These are phyloP conservation scores for Balamuthia mandrillaris DNA, from an alignment of 208 protist genomes.

Conservation along the genomic window DNA sequence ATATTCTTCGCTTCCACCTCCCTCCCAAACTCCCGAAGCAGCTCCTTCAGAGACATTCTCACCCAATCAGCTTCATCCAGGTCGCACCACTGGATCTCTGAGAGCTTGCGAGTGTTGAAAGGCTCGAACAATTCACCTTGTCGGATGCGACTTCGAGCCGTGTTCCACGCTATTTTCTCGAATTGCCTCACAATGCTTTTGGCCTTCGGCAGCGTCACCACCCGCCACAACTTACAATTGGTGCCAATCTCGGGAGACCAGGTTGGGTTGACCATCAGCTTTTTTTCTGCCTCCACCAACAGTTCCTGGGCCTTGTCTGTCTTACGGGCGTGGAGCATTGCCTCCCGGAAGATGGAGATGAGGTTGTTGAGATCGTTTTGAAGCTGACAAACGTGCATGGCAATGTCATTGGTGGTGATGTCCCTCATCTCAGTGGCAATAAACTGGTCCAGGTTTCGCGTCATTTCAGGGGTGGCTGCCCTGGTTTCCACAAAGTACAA, in stretches of 20 bases:
- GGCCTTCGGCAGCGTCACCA: not conserved
- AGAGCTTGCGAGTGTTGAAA: not conserved
- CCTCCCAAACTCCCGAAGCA: not conserved
- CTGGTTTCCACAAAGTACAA: not conserved
- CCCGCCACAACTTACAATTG: too few relatives aligned
- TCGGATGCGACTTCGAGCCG: not conserved
- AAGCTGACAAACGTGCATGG: not conserved
- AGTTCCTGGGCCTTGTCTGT: not conserved
- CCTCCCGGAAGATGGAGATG: not conserved
- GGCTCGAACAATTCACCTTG: not conserved
- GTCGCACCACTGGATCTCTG: not conserved
- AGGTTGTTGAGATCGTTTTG: not conserved
- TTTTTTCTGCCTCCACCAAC: too few relatives aligned
- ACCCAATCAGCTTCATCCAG: not conserved
- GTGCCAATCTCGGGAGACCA: too few relatives aligned
- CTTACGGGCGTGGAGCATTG: not conserved
- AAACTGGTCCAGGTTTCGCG: not conserved
- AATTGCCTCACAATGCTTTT: not conserved
- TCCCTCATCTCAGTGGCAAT: not conserved
- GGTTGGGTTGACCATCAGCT: not conserved
- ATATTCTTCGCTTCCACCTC: not conserved
- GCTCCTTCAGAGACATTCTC: not conserved
- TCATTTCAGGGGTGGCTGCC: not conserved
- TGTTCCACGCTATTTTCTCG: not conserved
- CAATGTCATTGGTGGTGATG: not conserved